phyloP scores from a whole-genome alignment of 345 rosid genomes.

The Euphorbia peplus region DNA sequence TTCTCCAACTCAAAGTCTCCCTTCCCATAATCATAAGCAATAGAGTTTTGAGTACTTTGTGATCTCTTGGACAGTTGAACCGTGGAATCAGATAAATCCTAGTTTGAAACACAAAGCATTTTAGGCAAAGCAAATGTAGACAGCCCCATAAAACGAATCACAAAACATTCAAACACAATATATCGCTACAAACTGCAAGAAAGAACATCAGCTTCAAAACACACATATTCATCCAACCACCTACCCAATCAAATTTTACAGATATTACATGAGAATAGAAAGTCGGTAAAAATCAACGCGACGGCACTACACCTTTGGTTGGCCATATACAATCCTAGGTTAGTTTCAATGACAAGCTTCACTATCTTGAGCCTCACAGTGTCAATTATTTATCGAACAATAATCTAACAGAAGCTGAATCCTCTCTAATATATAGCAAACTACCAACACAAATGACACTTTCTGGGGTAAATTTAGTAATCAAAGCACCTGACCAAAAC shows the following conservation, averaged over 20 bases:
- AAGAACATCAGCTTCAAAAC: not conserved
- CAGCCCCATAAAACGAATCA: not conserved
- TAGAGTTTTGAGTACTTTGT: conserved; percentile 14
- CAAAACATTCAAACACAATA: not conserved
- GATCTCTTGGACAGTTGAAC: conserved; percentile 38
- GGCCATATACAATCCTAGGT: too few relatives aligned
- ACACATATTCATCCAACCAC: not conserved
- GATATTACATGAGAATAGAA: not conserved
- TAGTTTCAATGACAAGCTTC: not conserved
- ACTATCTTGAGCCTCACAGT: not conserved
- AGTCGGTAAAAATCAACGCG: not conserved
- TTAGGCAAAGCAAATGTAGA: conserved; percentile 12
- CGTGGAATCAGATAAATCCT: conserved; percentile 45
- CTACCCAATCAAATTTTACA: not conserved
- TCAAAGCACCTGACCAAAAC: too few relatives aligned
- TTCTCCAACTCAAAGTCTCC: conserved; percentile 47
- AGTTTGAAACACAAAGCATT: not conserved
- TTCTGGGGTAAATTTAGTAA: too few relatives aligned
- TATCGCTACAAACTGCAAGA: not conserved
- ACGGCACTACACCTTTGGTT: too few relatives aligned
- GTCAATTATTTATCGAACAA: not conserved
- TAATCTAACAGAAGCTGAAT: too few relatives aligned
- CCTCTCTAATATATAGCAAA: too few relatives aligned
- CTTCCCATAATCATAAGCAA: conserved; percentile 35
- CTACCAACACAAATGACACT: too few relatives aligned